Conservation (phyloP, 2,329 filamentous ascomycete species). For the Penicillium expansum region DNA sequence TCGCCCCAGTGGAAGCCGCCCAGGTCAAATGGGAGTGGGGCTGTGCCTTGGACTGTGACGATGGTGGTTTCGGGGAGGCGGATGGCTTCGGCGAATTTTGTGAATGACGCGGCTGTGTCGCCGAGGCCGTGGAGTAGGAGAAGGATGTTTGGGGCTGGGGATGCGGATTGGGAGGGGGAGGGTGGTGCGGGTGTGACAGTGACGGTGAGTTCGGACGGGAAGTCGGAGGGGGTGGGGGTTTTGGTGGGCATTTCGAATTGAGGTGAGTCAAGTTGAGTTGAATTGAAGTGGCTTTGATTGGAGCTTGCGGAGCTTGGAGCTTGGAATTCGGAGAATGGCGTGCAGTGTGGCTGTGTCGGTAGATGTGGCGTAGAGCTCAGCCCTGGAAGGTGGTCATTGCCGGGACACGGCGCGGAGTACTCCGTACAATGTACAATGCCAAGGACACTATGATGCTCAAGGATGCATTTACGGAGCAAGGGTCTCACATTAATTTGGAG, state of each 20-base stretch:
- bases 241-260: constrained; percentile 32
- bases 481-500: background rate
- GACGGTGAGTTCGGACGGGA: constrained; percentile 44
- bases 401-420: background rate
- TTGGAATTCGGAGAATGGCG: background rate
- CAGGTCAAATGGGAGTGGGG: constrained; percentile 65
- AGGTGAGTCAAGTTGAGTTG: background rate
- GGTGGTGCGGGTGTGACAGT: constrained; percentile 37
- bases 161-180: constrained; percentile 39
- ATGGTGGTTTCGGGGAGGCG: constrained; percentile 73
- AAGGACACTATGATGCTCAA: background rate
- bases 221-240: constrained; percentile 45
- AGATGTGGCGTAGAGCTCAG: background rate
- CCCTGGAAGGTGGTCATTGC: background rate
- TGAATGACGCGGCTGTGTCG: constrained; percentile 68
- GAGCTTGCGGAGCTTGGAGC: background rate
- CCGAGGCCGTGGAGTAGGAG: constrained; percentile 82
- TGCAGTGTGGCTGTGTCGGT: background rate
- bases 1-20: constrained; percentile 70
- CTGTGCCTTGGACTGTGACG: constrained; percentile 70
- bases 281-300: background rate
- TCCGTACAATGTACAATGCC: background rate
- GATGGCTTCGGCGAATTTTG: constrained; percentile 65
- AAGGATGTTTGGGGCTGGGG: constrained; percentile 68
- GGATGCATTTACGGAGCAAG: background rate